phyloP scores from a whole-genome alignment of 331 rosid species.

The Cydonia oblonga region DNA sequence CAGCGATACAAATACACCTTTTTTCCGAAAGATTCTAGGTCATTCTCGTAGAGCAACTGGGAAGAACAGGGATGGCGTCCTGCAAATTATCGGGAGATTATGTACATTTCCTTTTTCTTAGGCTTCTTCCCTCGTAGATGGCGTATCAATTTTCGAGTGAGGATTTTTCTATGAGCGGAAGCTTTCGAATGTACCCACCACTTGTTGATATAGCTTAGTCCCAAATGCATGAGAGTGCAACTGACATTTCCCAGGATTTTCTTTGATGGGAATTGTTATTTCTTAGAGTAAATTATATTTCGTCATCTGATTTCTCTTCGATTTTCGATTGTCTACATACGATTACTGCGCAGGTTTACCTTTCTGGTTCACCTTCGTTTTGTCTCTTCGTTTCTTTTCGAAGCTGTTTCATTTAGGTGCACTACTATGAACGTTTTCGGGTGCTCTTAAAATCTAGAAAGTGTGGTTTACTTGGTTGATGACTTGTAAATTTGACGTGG shows the following conservation, averaged over 20 bases:
- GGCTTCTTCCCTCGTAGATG: conserved; percentile 12
- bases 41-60: conserved; percentile 20
- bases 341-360: not conserved
- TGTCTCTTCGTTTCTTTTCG: too few relatives aligned
- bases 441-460: not conserved
- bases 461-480: not conserved
- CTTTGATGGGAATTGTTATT: conserved; percentile 28
- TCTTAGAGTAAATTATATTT: conserved; percentile 10
- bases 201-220: conserved; percentile 16
- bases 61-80: conserved; percentile 20
- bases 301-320: not conserved
- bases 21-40: conserved; percentile 22
- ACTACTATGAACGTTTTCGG: too few relatives aligned
- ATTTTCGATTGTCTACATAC: not conserved
- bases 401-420: too few relatives aligned
- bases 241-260: conserved; percentile 31
- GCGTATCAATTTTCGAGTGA: conserved; percentile 23
- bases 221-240: conserved; percentile 20
- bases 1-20: conserved; percentile 13
- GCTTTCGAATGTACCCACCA: conserved; percentile 22
- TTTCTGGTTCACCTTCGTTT: not conserved
- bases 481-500: not conserved
- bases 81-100: conserved; percentile 15
- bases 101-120: conserved; percentile 15
- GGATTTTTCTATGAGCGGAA: conserved; percentile 11